Base-by-base conservation (phyloP, 345 rosid species). In the Luvunga scandens region DNA sequence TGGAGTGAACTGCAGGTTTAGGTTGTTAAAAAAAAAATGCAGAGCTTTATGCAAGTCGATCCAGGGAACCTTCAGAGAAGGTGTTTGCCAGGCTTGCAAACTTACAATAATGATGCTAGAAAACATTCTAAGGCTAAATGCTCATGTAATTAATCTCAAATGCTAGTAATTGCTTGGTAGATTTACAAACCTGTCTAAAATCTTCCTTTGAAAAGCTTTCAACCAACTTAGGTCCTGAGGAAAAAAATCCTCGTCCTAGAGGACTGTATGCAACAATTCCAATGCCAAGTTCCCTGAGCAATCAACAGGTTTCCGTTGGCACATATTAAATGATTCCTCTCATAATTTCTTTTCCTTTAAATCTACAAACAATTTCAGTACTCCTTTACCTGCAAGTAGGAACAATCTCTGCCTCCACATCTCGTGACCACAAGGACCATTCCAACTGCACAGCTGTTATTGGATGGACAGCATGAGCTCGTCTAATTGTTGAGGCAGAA, bases 341-440 rank as follows among this genome's bases (percentile, higher is more conserved):
- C 72, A 14, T 21, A 74, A 14, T 75, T 72, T 28, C 14, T 42
- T 69, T 50, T 50, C 56, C 22, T 50, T 50, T 5, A 50, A 2
- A 22, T 67, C 24, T 50, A 45, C 50, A 18, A 50, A 18, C 22
- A 30, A 42, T 27, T 27, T 22, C 76, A 82, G 85, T 81, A 38
- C 76, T 81, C 89, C 92, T 74, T 33, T 65, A 33, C 69, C 69
- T 19, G 25, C 69, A 65, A 65, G 69, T 65, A 33, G 69, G 45
- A 65, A 90, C 75, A 64, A 92, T 90, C 38, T 88, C 94, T 75
- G 84, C 88, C 84, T 94, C 95, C 34, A 87, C 94, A 79, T 92
- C 98, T 83, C 97, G 86, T 1, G 91, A 56, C 97, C 95, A 92
- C 60, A 94, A 80, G 3, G 97, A 90, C 98, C 95, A 92, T 70